Percentiles rank a stretch among this genome's conserved stretches.
Evolutionary conservation across 441 rosid genomes (phyloP).

Genomic region (Theobroma grandiflorum): DNA sequence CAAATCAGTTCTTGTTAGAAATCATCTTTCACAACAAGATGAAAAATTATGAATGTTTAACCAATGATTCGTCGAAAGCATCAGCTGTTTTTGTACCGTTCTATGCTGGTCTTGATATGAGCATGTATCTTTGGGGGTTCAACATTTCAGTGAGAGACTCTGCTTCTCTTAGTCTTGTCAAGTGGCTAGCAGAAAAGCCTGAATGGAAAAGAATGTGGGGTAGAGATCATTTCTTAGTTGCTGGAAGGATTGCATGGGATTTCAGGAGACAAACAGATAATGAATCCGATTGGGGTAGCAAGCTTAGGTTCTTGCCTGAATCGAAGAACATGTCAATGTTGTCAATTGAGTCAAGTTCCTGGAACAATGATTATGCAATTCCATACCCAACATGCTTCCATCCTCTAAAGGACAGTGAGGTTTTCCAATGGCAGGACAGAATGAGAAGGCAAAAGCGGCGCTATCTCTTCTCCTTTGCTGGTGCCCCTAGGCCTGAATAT

Average conservation of each 20-base stretch:
- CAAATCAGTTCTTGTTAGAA: slow-evolving; percentile 76
- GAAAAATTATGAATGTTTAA: slow-evolving; percentile 72
- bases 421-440: slow-evolving; percentile 66
- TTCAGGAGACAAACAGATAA: slow-evolving; percentile 72
- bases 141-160: slow-evolving; percentile 61
- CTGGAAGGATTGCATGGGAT: slow-evolving; percentile 85
- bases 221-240: slow-evolving; percentile 81
- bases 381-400: slow-evolving; percentile 92
- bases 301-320: slow-evolving; percentile 72
- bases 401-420: slow-evolving; percentile 56
- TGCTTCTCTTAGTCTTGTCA: slow-evolving; percentile 51
- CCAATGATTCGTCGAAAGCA: slow-evolving; percentile 68
- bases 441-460: slow-evolving; percentile 54
- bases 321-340: slow-evolving; percentile 73
- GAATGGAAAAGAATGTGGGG: slow-evolving; percentile 76
- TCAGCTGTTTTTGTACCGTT: slow-evolving; percentile 78
- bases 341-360: slow-evolving; percentile 72
- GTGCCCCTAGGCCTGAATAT: slow-evolving; percentile 76
- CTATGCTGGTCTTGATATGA: slow-evolving; percentile 78
- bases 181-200: slow-evolving; percentile 59
- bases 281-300: slow-evolving; percentile 80
- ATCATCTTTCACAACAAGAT: slow-evolving; percentile 73
- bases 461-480: slow-evolving; percentile 76
- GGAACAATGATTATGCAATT: slow-evolving; percentile 77
- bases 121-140: slow-evolving; percentile 67